phyloP scores from a whole-genome alignment of 139 green algal genomes.

The Chlorella sorokiniana region DNA sequence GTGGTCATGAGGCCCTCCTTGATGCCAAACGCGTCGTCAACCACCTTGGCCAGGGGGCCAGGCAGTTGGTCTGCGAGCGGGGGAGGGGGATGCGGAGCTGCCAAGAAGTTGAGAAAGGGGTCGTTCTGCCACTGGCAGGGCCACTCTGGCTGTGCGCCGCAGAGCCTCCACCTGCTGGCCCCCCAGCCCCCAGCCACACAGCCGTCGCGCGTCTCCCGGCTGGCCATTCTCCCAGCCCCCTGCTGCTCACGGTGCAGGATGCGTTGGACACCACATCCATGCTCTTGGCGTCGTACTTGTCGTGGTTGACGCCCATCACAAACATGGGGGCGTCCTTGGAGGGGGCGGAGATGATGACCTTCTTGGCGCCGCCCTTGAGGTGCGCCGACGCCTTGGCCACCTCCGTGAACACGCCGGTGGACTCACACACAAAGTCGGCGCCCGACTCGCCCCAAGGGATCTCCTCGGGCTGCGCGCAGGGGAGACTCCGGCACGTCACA shows the following conservation, averaged over 20 bases:
- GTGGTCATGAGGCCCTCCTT: constrained; percentile 94
- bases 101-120: not conserved
- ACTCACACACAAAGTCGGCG: constrained; percentile 89
- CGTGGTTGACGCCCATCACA: constrained; percentile 94
- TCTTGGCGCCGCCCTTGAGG: constrained; percentile 90
- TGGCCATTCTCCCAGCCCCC: not conserved
- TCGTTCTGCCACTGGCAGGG: no score
- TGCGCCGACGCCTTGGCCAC: constrained; percentile 80
- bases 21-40: constrained; percentile 89
- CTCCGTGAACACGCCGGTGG: constrained; percentile 94
- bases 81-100: not conserved
- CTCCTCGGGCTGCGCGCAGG: constrained; percentile 68
- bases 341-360: constrained; percentile 95
- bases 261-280: constrained; percentile 91
- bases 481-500: not conserved
- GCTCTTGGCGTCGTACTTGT: constrained; percentile 78
- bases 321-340: constrained; percentile 93
- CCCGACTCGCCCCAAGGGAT: constrained; percentile 84
- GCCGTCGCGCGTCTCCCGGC: not conserved
- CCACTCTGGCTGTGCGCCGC: no score
- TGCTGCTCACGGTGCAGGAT: constrained; percentile 76
- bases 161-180: no score
- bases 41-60: constrained; percentile 93
- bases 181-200: not conserved
- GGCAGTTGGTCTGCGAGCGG: constrained; percentile 86